These are phyloP conservation scores for Talaromyces albobiverticillius DNA, from an alignment of 2,329 filamentous ascomycete species.

Conservation along the genomic window DNA sequence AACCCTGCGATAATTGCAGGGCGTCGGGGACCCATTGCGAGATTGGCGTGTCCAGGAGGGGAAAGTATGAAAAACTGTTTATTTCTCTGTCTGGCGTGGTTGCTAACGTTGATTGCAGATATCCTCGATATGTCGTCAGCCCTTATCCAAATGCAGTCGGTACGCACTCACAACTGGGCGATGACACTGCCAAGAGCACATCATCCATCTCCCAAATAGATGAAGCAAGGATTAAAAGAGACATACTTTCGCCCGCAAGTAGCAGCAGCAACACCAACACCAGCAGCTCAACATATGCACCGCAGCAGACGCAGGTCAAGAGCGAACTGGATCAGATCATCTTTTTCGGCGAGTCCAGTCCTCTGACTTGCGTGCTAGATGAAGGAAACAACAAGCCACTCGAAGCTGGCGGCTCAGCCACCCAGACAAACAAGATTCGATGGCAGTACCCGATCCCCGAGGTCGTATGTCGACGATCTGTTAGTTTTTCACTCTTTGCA, in stretches of 20 bases:
- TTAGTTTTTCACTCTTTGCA: slow-evolving; percentile 15
- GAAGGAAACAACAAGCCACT: slow-evolving; percentile 29
- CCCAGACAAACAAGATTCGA: slow-evolving; percentile 30
- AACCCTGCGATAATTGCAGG: slow-evolving; percentile 44
- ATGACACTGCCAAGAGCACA: neutral
- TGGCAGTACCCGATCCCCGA: slow-evolving; percentile 37
- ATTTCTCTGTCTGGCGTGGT: no score
- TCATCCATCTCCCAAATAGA: neutral
- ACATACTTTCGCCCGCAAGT: slow-evolving; percentile 15
- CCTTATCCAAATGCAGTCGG: slow-evolving; percentile 4
- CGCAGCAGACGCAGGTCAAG: slow-evolving; percentile 1
- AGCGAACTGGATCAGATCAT: slow-evolving; percentile 28
- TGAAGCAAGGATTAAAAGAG: neutral
- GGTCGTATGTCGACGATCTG: slow-evolving; percentile 10
- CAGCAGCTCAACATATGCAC: neutral
- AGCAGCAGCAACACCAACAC: no score
- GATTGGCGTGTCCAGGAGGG: slow-evolving; percentile 41
- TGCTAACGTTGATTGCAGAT: slow-evolving; percentile 16
- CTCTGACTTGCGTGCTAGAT: slow-evolving; percentile 49
- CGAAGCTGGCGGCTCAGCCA: slow-evolving; percentile 26
- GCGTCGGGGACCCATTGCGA: slow-evolving; percentile 38
- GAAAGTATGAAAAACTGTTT: slow-evolving; percentile 43
- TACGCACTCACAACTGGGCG: neutral
- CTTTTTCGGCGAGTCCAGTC: slow-evolving; percentile 49
- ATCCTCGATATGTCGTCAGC: slow-evolving; percentile 16